A percentile compares a stretch with the other conserved stretches of the same genome.
phyloP scores from a whole-genome alignment of 2,329 filamentous ascomycete species.

The Aspergillus fumigatus region DNA sequence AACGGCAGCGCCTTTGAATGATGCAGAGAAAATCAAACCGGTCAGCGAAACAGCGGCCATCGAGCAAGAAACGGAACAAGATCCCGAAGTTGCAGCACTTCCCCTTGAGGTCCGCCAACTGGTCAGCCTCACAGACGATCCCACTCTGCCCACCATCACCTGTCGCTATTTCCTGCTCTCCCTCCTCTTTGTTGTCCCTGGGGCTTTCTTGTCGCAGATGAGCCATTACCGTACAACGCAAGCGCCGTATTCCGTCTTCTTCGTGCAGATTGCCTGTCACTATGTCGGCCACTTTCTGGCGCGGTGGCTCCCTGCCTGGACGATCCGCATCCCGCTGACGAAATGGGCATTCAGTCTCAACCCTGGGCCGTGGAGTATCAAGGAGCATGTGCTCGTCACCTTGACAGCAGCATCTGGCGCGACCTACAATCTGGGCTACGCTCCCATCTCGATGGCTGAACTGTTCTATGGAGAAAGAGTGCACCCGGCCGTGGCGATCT shows the following conservation, averaged over 20 bases:
- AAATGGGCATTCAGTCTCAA: conserved; percentile 50
- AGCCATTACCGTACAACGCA: conserved; percentile 54
- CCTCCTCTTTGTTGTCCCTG: conserved; percentile 53
- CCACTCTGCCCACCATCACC: conserved; percentile 52
- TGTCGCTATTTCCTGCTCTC: conserved; percentile 57
- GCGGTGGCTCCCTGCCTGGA: conserved; percentile 46
- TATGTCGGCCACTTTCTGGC: conserved; percentile 52
- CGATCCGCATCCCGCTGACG: conserved; percentile 46
- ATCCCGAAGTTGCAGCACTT: conserved; percentile 50
- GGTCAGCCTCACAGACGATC: conserved; percentile 55
- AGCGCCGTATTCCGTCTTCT: conserved; percentile 58
- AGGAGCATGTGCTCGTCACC: conserved; percentile 56
- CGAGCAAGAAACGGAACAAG: conserved; percentile 35
- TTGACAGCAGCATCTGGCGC: conserved; percentile 52
- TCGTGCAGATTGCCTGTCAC: conserved; percentile 56
- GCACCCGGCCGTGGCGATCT: conserved; percentile 51
- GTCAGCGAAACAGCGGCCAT: conserved; percentile 1
- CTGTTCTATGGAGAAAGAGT: conserved; percentile 54
- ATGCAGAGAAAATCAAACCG: conserved; percentile 16
- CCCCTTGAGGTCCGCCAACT: conserved; percentile 54
- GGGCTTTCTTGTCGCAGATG: conserved; percentile 56
- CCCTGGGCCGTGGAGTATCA: conserved; percentile 54
- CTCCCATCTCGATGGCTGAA: conserved; percentile 52
- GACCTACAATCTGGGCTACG: conserved; percentile 49
- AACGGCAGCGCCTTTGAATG: conserved; percentile 1